phyloP scores from a whole-genome alignment of 2,329 filamentous ascomycete species.

The Hortaea werneckii region DNA sequence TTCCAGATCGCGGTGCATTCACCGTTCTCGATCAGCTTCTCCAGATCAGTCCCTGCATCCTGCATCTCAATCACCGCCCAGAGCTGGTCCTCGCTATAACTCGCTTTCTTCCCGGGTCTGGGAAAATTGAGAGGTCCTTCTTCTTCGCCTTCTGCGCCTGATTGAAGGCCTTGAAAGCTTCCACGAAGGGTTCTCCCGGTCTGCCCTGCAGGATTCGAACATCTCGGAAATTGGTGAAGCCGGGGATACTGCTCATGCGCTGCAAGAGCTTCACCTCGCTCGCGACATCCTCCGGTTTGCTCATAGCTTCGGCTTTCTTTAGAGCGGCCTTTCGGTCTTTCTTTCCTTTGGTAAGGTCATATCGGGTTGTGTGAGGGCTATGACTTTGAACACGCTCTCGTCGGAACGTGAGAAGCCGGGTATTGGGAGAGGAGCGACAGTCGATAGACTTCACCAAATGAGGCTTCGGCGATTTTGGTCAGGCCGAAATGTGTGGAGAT shows the following conservation, averaged over 20 bases:
- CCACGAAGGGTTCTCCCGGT: slow-evolving; percentile 41
- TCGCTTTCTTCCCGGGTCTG: slow-evolving; percentile 45
- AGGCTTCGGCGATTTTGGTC: slow-evolving; percentile 55
- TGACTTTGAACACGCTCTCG: slow-evolving; percentile 40
- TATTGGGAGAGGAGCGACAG: slow-evolving; percentile 30
- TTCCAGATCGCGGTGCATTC: slow-evolving; percentile 30
- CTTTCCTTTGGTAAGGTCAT: slow-evolving; percentile 34
- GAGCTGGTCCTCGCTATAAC: slow-evolving; percentile 46
- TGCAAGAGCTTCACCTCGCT: slow-evolving; percentile 45
- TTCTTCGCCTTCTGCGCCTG: slow-evolving; percentile 29
- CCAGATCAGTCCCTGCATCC: slow-evolving; percentile 51
- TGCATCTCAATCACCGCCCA: slow-evolving; percentile 59
- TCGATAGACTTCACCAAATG: slow-evolving; percentile 56
- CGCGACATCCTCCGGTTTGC: slow-evolving; percentile 33
- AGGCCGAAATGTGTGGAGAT: slow-evolving; percentile 39
- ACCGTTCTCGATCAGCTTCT: slow-evolving; percentile 27
- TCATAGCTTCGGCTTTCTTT: slow-evolving; percentile 34
- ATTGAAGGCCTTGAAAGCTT: slow-evolving; percentile 38
- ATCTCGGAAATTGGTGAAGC: slow-evolving; percentile 53
- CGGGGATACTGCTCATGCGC: slow-evolving; percentile 48
- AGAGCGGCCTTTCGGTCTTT: slow-evolving; percentile 39
- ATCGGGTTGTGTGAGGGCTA: slow-evolving; percentile 28
- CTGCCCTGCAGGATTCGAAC: slow-evolving; percentile 48
- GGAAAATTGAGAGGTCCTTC: slow-evolving; percentile 39
- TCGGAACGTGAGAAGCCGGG: slow-evolving; percentile 22